Percentiles rank a stretch among this genome's conserved stretches.
Evolutionary conservation across 1,139 yeast genomes (phyloP).

Genomic region (Lodderomyces beijingensis): DNA sequence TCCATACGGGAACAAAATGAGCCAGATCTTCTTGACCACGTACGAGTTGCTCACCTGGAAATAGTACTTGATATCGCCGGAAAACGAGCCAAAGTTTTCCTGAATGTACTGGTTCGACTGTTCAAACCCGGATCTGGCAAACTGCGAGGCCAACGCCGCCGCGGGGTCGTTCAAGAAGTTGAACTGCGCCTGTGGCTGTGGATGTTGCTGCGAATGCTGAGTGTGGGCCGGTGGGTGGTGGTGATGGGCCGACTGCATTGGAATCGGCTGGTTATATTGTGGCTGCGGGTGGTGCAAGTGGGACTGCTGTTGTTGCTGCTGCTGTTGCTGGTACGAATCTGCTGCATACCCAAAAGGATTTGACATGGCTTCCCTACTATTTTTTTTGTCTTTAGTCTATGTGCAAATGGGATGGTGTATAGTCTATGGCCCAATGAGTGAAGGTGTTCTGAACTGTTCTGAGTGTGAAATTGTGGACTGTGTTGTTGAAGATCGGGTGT

Average conservation of each 20-base stretch:
- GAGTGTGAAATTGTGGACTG: no score
- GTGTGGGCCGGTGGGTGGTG: conserved; percentile 20
- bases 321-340: conserved; percentile 16
- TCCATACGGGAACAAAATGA: conserved; percentile 82
- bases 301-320: not conserved
- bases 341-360: conserved; percentile 38
- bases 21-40: conserved; percentile 66
- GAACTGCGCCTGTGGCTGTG: conserved; percentile 20
- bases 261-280: conserved; percentile 19
- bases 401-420: no score
- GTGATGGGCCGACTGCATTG: conserved; percentile 17
- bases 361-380: conserved; percentile 44
- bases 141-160: conserved; percentile 80
- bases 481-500: no score
- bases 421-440: no score
- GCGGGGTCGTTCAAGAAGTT: conserved; percentile 70
- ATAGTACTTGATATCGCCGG: conserved; percentile 59
- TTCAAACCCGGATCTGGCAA: conserved; percentile 80
- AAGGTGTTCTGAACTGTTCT: no score
- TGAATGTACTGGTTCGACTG: conserved; percentile 70
- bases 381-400: no score
- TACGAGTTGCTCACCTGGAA: conserved; percentile 90
- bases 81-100: conserved; percentile 57
- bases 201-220: conserved; percentile 23
- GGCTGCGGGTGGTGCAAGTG: conserved; percentile 35